Base-by-base conservation (phyloP, 140 eudicot species). In the Ambrosia hybrid region DNA sequence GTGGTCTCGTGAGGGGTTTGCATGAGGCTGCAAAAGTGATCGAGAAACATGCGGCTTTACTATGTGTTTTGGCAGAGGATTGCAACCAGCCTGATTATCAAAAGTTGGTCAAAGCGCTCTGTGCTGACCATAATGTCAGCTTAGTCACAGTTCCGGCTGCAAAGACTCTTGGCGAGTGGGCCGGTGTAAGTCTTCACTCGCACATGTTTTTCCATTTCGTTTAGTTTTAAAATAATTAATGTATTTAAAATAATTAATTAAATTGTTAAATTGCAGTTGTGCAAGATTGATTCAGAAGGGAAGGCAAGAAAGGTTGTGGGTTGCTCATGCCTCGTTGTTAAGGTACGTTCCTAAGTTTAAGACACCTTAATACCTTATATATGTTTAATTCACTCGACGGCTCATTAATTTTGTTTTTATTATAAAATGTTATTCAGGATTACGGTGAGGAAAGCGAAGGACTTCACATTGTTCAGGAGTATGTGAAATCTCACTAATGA, bases 131-230 rank as follows among this genome's bases (percentile, higher is more conserved):
- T 71, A 84, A 88, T 43, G 93, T 91, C 7, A 86, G 80, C 81
- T 82, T 91, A 65, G 76, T 91, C 0, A 80, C 96, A 0, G 94
- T 91, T 55, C 91, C 93, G 6, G 85, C 89, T 71, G 93, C 94
- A 51, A 91, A 91, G 80, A 91, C 96, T 80, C 92, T 91, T 38
- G 97, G 97, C 67, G 97, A 91, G 72, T 91, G 97, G 97, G 89
- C 93, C 65, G 96, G 96, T 63, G 97, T 91, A 80, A 86, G 96
- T 80, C 12, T 41, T 56, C 46, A 62, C 12, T 17, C 13, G 56
- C 61, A 12, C 51, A 10, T 68, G 34, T 37, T 76, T 6, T 48
- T 60, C 1, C 5, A 5, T 12, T n/a, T 6, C 67, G 5, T 13
- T 34, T 61, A 4, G 67, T 12, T 34, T 61, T 1, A 10, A 61